These are phyloP conservation scores for Sinapis alba DNA, from an alignment of 441 rosid genomes.

Conservation along the genomic window DNA sequence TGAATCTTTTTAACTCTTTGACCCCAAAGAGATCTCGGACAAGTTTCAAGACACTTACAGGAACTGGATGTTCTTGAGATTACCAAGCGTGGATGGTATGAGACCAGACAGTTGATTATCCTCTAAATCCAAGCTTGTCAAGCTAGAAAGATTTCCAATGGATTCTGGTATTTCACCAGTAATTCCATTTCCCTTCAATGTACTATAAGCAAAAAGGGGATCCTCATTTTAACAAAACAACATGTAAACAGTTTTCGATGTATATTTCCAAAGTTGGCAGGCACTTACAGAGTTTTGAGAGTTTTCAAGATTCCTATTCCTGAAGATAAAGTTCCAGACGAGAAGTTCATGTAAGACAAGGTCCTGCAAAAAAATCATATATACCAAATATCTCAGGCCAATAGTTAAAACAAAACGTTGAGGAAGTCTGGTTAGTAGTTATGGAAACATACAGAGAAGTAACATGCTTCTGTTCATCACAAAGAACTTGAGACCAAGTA, in stretches of 20 bases:
- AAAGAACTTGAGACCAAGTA: constrained; percentile 83
- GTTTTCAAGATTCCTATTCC: constrained; percentile 62
- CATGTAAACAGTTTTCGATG: neutral
- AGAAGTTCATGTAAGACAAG: constrained; percentile 78
- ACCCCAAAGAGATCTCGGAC: constrained; percentile 4
- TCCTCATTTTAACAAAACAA: neutral
- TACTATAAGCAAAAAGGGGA: constrained; percentile 44
- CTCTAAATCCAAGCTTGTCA: constrained; percentile 85
- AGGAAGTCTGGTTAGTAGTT: neutral
- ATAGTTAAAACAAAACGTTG: constrained; percentile 8
- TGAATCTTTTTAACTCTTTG: neutral
- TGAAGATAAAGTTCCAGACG: constrained; percentile 73
- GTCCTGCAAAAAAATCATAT: constrained; percentile 57
- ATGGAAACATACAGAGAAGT: constrained; percentile 64
- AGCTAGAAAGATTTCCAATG: constrained; percentile 75
- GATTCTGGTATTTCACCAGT: constrained; percentile 80
- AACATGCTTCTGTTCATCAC: constrained; percentile 57
- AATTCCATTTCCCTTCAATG: constrained; percentile 85
- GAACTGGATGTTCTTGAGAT: constrained; percentile 80
- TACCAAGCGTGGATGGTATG: constrained; percentile 75
- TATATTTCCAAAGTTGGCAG: constrained; percentile 5
- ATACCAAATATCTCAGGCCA: constrained; percentile 9
- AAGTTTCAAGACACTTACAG: constrained; percentile 55
- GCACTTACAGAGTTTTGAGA: constrained; percentile 76
- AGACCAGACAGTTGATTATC: constrained; percentile 71